Percentiles rank a stretch among this genome's conserved stretches.
Conservation (phyloP, 768 basidiomycete genomes). For the Dictyophora rubrovolvata region DNA sequence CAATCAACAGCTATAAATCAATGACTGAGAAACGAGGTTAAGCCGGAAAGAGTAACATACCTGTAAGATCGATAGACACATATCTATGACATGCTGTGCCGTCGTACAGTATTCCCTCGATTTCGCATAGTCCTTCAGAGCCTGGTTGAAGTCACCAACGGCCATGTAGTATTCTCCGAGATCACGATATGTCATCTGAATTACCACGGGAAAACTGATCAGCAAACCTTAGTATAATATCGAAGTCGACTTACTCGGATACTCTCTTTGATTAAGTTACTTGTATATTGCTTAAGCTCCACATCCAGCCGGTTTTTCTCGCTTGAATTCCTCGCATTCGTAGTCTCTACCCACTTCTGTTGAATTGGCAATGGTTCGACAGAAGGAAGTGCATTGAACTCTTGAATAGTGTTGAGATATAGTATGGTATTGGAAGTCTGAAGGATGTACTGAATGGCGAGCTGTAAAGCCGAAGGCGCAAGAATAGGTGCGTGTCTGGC, state of each 20-base stretch:
- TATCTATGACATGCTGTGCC: conserved; percentile 85
- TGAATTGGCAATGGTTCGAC: conserved; percentile 45
- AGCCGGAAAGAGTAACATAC: conserved; percentile 24
- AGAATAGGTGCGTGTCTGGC: conserved; percentile 54
- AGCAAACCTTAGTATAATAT: background rate
- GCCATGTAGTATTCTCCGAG: conserved; percentile 70
- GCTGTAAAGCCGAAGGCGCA: conserved; percentile 60
- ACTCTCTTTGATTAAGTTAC: conserved; percentile 98
- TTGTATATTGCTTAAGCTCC: conserved; percentile 88
- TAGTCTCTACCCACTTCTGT: conserved; percentile 65
- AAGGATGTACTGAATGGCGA: conserved; percentile 54
- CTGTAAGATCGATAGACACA: conserved; percentile 78
- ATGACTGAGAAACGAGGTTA: conserved; percentile 9
- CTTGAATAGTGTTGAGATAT: conserved; percentile 18
- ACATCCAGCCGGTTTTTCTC: conserved; percentile 82
- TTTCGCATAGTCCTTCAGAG: conserved; percentile 81
- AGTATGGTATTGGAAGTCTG: conserved; percentile 52
- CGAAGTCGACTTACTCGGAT: conserved; percentile 50
- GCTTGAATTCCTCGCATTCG: conserved; percentile 50
- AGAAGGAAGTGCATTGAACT: conserved; percentile 30
- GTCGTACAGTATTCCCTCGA: conserved; percentile 89
- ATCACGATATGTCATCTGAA: conserved; percentile 84
- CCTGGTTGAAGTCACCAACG: conserved; percentile 56
- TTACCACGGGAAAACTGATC: background rate
- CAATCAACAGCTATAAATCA: conserved; percentile 57